Base-by-base conservation (phyloP, 2,329 filamentous ascomycete species). In the Trichoderma brevicompactum region DNA sequence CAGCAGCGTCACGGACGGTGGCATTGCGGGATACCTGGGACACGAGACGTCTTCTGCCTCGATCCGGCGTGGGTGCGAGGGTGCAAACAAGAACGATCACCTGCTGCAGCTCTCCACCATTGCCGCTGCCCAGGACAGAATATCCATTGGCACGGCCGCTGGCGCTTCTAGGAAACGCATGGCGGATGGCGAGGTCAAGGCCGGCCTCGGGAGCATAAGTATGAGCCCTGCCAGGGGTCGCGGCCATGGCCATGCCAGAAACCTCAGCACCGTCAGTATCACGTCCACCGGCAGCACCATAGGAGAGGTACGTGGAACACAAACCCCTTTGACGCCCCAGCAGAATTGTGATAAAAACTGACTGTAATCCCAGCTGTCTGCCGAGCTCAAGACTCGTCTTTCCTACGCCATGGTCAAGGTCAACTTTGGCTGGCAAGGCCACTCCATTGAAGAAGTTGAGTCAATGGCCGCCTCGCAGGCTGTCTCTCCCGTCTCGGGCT, bases 331-430 rank as follows among this genome's bases (percentile, higher is more conserved):
- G 19, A 34, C 19, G 41, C 32, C 13, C 13, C 12, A 38, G 28
- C 28, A 49, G 41, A 38, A 43, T 10, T 38, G 69, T 68, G 70
- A 68, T 71, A 70, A 68, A 7, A 41, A 64, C 52, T 55, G 19
- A 49, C 53, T 40, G 7, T 3, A 5, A 2, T 38, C 46, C 7
- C 75, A 93, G 90, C 80, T 92, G 62, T 92, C 92, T 46, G 86
- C 89, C 63, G 91, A 94, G 74, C 84, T 98, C 60, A 90, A 89
- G 74, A 89, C 92, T 58, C 90, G 92, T 72, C 84, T 98, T 34
- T 92, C 92, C 7, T 97, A 97, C 77, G 94, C 94, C 69, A 95
- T 96, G 85, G 85, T 96, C 74, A 97, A 97, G 77, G 91, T 97
- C 46, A 92, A 92, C 74, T 89, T 96, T 74, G 92, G 92, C 66